Evolutionary conservation across 306 rosid species (phyloP), one percentile per base, ranked within the genome.

Genomic region (Ammopiptanthus mongolicus): DNA sequence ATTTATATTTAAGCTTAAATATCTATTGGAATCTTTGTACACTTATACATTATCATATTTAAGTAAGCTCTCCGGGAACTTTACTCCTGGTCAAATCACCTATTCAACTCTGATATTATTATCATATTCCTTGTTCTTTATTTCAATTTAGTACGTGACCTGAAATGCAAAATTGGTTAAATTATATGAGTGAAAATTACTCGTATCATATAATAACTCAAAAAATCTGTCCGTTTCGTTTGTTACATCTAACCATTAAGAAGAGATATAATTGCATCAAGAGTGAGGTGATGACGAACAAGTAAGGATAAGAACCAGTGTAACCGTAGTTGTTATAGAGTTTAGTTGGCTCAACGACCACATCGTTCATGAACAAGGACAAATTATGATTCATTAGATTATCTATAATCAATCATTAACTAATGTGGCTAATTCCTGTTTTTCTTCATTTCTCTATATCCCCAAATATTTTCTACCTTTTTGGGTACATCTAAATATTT

Each of bases 281-380:
- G 15, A n/a, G 62, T 5, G 48, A 79, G 57, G 57, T 33, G 53
- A 61, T 74, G 77, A 75, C 80, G 42, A 69, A 42, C 68, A 62
- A 21, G 33, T 60, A 68, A 52, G 42, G 80, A 74, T 62, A 61
- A 62, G 78, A 67, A 29, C 79, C 39, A 71, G 82, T 57, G 29
- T 36, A 73, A 23, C 69, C 13, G 36, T 14, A 73, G 10, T 41
- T 21, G 14, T n/a, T n/a, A 47, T 11, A 34, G 22, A 22, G 28
- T 13, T 22, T n/a, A 11, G 77, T 60, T 61, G 62, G 83, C 34
- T 78, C 83, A 78, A 63, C 83, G n/a, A 73, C 76, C 74, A 5
- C 69, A 5, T 68, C 29, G 34, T 52, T 56, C 34, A 36, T 65
- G 21, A 73, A 72, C 74, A 21, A 65, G 1, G 11, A 47, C 25